These are phyloP conservation scores for Eucalyptus albens DNA, from an alignment of 345 rosid species.

Conservation along the genomic window DNA sequence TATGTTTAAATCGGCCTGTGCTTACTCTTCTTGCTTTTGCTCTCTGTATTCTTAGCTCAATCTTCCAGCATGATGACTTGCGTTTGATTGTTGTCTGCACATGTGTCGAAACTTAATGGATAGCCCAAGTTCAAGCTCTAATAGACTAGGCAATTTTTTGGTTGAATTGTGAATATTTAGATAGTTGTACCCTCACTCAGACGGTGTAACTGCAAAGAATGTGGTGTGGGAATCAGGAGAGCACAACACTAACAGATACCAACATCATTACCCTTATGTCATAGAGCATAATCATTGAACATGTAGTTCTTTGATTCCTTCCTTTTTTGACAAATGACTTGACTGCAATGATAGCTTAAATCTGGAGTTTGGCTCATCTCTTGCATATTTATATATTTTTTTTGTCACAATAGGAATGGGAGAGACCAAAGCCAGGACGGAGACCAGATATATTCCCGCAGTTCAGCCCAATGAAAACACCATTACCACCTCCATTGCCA, in stretches of 20 bases:
- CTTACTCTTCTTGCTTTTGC: background rate
- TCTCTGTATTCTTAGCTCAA: background rate
- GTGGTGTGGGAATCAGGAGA: background rate
- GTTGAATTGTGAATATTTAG: background rate
- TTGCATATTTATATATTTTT: background rate
- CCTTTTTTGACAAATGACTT: background rate
- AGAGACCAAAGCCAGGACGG: constrained; percentile 30
- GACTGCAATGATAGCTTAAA: background rate
- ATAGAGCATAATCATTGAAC: background rate
- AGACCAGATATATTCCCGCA: constrained; percentile 32
- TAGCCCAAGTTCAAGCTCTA: background rate
- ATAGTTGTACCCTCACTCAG: background rate
- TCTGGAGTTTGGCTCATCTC: background rate
- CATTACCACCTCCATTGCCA: constrained; percentile 27
- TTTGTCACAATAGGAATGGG: constrained; percentile 20
- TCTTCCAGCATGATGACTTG: background rate
- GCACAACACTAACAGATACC: background rate
- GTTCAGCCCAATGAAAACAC: constrained; percentile 36
- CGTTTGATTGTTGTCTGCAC: background rate
- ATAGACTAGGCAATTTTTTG: background rate
- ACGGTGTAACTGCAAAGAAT: rapidly evolving
- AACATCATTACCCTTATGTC: background rate
- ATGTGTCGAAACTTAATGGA: background rate
- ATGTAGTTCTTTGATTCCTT: background rate
- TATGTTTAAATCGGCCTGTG: background rate